Conservation (phyloP, 257 asterid species). For the Anisodus tanguticus region DNA sequence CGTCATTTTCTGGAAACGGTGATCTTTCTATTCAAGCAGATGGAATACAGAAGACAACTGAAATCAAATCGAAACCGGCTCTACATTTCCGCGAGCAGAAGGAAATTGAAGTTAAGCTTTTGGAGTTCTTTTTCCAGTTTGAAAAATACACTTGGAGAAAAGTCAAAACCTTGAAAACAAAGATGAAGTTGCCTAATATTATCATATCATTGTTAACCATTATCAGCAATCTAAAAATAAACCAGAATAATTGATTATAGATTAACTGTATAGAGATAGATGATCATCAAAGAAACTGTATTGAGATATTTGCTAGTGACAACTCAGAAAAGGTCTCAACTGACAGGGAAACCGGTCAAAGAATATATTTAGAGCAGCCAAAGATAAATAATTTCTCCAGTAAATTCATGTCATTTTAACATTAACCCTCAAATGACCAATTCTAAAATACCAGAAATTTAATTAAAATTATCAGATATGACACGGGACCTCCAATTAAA, state of each 20-base stretch:
- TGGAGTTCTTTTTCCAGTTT: neutral
- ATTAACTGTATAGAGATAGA: neutral
- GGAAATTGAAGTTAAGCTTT: neutral
- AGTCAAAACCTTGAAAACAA: neutral
- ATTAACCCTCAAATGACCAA: no score
- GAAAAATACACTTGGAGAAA: neutral
- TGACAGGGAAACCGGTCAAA: neutral
- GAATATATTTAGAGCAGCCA: neutral
- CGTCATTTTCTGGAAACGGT: neutral
- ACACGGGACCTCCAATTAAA: no score
- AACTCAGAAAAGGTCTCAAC: neutral
- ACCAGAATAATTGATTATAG: neutral
- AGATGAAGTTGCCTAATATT: slow-evolving; percentile 18
- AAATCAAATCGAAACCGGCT: neutral
- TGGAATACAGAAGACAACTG: slow-evolving; percentile 16
- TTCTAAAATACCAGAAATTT: no score
- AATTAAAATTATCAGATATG: no score
- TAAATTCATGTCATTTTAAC: no score
- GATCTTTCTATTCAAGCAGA: neutral
- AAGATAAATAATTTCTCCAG: neutral
- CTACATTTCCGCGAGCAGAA: neutral
- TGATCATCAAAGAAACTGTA: neutral
- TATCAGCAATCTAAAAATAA: neutral
- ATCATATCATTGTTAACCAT: neutral
- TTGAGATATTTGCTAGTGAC: neutral